These are phyloP conservation scores for Metschnikowia sp. DNA, from an alignment of 805 yeast genomes.

Conservation along the genomic window DNA sequence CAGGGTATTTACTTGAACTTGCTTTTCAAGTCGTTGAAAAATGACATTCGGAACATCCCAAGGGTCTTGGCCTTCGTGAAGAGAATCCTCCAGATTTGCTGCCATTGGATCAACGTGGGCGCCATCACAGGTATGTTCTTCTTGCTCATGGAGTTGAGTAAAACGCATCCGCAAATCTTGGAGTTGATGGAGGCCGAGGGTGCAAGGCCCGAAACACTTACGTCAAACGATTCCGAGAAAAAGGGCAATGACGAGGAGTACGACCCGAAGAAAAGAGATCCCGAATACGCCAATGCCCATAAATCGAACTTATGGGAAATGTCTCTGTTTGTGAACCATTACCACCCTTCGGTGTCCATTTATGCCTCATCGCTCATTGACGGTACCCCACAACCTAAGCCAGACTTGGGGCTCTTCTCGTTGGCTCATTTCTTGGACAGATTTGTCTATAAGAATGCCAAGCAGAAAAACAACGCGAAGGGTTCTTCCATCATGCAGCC, in stretches of 20 bases:
- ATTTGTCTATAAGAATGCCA: slow-evolving; percentile 91
- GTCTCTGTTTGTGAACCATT: slow-evolving; percentile 68
- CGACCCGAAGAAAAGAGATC: slow-evolving; percentile 89
- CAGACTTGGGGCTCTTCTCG: slow-evolving; percentile 87
- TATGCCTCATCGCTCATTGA: slow-evolving; percentile 68
- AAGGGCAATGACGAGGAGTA: slow-evolving; percentile 34
- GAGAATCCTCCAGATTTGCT: slow-evolving; percentile 80
- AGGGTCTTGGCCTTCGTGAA: slow-evolving; percentile 88
- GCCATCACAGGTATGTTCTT: slow-evolving; percentile 80
- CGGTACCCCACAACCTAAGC: slow-evolving; percentile 57
- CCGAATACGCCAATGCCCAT: slow-evolving; percentile 84
- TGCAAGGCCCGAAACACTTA: slow-evolving; percentile 44
- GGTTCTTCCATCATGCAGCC: slow-evolving; percentile 98
- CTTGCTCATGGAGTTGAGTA: slow-evolving; percentile 66
- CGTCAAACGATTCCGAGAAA: slow-evolving; percentile 11
- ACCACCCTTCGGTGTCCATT: slow-evolving; percentile 85
- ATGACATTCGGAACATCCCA: slow-evolving; percentile 51
- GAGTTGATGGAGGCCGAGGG: slow-evolving; percentile 55
- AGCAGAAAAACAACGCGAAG: slow-evolving; percentile 65
- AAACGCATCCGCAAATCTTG: slow-evolving; percentile 60
- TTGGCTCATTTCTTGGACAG: slow-evolving; percentile 89
- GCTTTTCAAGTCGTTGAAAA: slow-evolving; percentile 76
- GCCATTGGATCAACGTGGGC: slow-evolving; percentile 85
- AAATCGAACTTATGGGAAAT: slow-evolving; percentile 86
- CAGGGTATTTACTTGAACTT: slow-evolving; percentile 89